A percentile compares a stretch with the other conserved stretches of the same genome.
Conservation (phyloP, 2,329 filamentous ascomycete species). For the Ophiosphaerella narmari region DNA sequence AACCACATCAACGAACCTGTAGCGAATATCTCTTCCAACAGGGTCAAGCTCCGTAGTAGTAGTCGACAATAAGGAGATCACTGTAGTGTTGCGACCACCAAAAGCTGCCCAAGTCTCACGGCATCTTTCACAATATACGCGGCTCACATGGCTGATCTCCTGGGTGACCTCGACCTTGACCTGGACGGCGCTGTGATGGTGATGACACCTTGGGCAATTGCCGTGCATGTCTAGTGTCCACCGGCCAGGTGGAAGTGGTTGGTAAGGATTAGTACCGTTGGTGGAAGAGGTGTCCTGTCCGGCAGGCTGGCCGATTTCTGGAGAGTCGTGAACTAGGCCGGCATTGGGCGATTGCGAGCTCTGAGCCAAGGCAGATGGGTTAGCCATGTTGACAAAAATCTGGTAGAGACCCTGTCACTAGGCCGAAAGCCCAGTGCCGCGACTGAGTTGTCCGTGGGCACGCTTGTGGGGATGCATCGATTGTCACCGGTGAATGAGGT, state of each 20-base stretch:
- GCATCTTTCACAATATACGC: constrained; percentile 31
- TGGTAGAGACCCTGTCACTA: background rate
- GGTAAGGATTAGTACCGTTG: constrained; percentile 15
- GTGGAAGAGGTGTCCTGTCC: constrained; percentile 24
- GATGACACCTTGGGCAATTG: constrained; percentile 35
- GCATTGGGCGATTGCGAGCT: background rate
- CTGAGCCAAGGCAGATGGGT: background rate
- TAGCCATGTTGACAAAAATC: constrained; percentile 3
- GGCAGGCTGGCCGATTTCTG: background rate
- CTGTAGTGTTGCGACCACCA: constrained; percentile 27
- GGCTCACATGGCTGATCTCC: constrained; percentile 15
- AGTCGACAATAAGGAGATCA: constrained; percentile 29
- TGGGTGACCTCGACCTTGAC: constrained; percentile 21
- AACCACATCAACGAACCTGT: constrained; percentile 25
- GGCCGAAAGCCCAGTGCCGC: constrained; percentile 6
- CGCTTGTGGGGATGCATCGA: constrained; percentile 10
- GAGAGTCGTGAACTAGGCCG: background rate
- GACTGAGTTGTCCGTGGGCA: constrained; percentile 4
- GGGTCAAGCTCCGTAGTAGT: constrained; percentile 22
- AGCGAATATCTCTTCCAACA: constrained; percentile 19
- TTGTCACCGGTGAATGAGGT: constrained; percentile 5
- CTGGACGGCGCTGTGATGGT: constrained; percentile 28
- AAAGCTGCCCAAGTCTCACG: constrained; percentile 29
- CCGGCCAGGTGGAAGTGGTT: constrained; percentile 19
- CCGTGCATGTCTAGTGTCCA: constrained; percentile 30